Base-by-base conservation (phyloP, 441 rosid species). In the Erodium chrysanthum region DNA sequence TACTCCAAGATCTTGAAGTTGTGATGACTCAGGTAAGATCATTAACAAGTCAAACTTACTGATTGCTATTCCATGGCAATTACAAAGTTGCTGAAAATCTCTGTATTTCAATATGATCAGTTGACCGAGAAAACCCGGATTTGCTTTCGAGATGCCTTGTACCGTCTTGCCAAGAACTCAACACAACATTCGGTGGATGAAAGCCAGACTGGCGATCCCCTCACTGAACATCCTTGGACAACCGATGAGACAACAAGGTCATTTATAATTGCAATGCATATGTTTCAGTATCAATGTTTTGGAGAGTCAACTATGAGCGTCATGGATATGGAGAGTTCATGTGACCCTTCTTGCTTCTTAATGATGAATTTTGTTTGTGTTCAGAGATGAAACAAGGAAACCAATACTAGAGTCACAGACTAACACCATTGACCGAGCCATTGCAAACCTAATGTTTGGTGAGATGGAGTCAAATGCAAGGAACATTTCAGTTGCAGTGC, bases 101-200 rank as follows among this genome's bases (percentile, higher is more conserved):
- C 75, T 35, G 46, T 33, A 65, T 11, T 72, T 67, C 12, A 22
- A 66, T 76, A 5, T 70, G 66, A 56, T 42, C 81, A 94, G 98
- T 77, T 94, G 75, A 76, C 78, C 0, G 78, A 83, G 64, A 78
- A 79, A 73, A 81, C 87, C 9, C 81, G 97, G 20, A 81, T 86
- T 37, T 86, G 96, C 78, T 81, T 94, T 70, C 90, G 92, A 18
- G 97, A 93, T 77, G 85, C 93, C 11, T 78, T 93, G 73, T 89
- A 93, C 78, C 98, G 96, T 54, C 88, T 93, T 59, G 95, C 98
- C 42, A 81, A 80, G 77, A 81, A 76, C 76, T 80, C 98, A 5
- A 73, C 68, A 58, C 78, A 80, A 54, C 76, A 74, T 54, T 29
- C 2, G 63, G 66, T 15, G 37, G 23, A 17, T 4, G 52, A 22